Percentiles rank a stretch among this genome's conserved stretches.
phyloP scores from a whole-genome alignment of 345 rosid species.

The Gossypium longicalyx region DNA sequence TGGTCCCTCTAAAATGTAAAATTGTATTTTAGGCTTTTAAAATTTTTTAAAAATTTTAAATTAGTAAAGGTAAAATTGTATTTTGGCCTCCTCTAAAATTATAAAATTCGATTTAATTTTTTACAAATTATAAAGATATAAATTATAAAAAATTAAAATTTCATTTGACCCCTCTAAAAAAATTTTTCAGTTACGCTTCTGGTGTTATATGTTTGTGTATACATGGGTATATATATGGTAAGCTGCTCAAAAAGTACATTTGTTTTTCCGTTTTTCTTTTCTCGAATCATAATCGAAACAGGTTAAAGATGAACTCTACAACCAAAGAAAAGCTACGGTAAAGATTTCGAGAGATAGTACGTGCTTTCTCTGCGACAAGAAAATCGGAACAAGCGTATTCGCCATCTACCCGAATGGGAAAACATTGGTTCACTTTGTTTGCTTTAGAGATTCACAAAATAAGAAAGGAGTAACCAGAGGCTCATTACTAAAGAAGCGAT shows the following conservation, averaged over 20 bases:
- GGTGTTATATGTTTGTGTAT: too few relatives aligned
- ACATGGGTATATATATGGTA: background rate
- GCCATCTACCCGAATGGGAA: conserved; percentile 85
- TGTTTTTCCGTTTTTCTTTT: background rate
- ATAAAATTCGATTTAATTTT: too few relatives aligned
- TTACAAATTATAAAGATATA: too few relatives aligned
- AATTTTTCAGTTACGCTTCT: too few relatives aligned
- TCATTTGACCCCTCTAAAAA: too few relatives aligned
- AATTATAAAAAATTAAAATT: too few relatives aligned
- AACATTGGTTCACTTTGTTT: conserved; percentile 81
- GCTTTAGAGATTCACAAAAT: conserved; percentile 83
- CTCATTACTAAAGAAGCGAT: conserved; percentile 51
- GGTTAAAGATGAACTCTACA: conserved; percentile 91
- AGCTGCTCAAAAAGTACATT: background rate
- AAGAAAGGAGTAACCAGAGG: conserved; percentile 78
- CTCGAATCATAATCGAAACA: conserved; percentile 24
- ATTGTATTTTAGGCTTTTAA: too few relatives aligned
- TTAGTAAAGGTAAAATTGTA: too few relatives aligned
- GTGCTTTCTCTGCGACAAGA: conserved; percentile 91
- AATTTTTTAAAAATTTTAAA: too few relatives aligned
- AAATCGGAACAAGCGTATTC: conserved; percentile 85
- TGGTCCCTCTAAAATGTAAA: too few relatives aligned
- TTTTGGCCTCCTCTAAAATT: too few relatives aligned
- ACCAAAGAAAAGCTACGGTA: conserved; percentile 64
- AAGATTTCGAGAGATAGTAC: conserved; percentile 73